Base-by-base conservation (phyloP, 352 stramenopile species). In the Phytophthora brassicae region DNA sequence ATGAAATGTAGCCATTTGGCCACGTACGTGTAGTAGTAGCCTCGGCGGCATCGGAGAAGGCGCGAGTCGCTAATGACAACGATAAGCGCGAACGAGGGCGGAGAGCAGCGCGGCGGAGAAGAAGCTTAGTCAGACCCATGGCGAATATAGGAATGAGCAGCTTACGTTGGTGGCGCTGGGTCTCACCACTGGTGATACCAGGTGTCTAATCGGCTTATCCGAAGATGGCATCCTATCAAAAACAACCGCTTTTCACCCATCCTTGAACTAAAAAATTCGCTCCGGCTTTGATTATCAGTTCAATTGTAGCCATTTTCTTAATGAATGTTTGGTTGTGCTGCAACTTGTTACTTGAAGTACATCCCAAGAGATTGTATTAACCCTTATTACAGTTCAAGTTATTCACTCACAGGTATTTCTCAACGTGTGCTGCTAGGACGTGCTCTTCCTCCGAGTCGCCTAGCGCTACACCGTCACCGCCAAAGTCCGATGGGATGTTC, bases 381-480 rank as follows among this genome's bases (percentile, higher is more conserved):
- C n/a, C n/a, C n/a, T n/a, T n/a, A n/a, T n/a, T n/a, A n/a, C n/a
- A 60, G n/a, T 60, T 56, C 1, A 35, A 17, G 29, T 39, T 33
- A 39, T 41, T 26, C 42, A 62, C 56, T 67, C 66, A 60, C 50
- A 89, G 45, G 60, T 90, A 91, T 72, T 89, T 88, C 26, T 79
- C 64, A 12, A 95, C 83, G 68, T 95, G 84, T 26, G 72, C 69
- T 12, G 66, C 65, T 14, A 95, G 66, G 3, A 59, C 74, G 48
- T 78, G 54, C 64, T 95, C 86, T 75, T 95, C 86, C 2, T 76
- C 53, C 0, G 84, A 94, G 31, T 91, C 70, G 41, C 84, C 86
- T 14, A 95, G 66, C 26, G 66, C 59, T 12, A 56, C 66, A 12
- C 86, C 81, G 4, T 74, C 74, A 28, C 86, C 86, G 2, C 86